Percentiles rank a stretch among this genome's conserved stretches.
Conservation (phyloP, 2,329 filamentous ascomycete species). For the Clarireedia homoeocarpa region DNA sequence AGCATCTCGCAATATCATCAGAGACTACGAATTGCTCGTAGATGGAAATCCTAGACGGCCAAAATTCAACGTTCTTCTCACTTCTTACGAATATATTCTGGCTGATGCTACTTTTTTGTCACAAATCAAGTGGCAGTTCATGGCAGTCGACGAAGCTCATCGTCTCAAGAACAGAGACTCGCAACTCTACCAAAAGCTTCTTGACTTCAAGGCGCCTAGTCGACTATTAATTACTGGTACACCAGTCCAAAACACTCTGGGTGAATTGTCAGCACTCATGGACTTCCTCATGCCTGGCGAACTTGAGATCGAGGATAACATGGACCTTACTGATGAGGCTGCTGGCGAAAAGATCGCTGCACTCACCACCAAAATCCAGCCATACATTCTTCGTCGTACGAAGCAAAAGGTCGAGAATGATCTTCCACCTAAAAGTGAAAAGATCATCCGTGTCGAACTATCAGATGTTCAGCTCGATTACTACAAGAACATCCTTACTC, state of each 20-base stretch:
- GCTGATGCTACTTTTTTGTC: slow-evolving; percentile 77
- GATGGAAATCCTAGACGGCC: slow-evolving; percentile 81
- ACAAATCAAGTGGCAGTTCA: slow-evolving; percentile 93
- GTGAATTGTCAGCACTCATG: slow-evolving; percentile 83
- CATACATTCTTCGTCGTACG: slow-evolving; percentile 89
- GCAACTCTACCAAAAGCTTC: slow-evolving; percentile 78
- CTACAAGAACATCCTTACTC: slow-evolving; percentile 96
- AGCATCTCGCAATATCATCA: slow-evolving; percentile 76
- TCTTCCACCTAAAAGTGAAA: slow-evolving; percentile 92
- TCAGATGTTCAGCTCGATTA: slow-evolving; percentile 96
- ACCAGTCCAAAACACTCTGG: slow-evolving; percentile 93
- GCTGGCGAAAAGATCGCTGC: slow-evolving; percentile 82
- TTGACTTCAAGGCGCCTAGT: slow-evolving; percentile 80
- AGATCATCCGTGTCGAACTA: slow-evolving; percentile 95
- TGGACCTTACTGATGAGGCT: slow-evolving; percentile 73
- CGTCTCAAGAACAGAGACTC: slow-evolving; percentile 94
- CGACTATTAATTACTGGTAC: slow-evolving; percentile 93
- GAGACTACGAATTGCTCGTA: slow-evolving; percentile 80
- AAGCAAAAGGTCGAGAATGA: slow-evolving; percentile 98
- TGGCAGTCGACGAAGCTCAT: slow-evolving; percentile 94
- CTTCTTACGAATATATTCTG: slow-evolving; percentile 94
- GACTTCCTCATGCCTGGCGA: slow-evolving; percentile 97
- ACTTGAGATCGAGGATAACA: slow-evolving; percentile 82
- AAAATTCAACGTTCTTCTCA: slow-evolving; percentile 96
- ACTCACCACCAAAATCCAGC: slow-evolving; percentile 79